phyloP scores from a whole-genome alignment of 352 stramenopile genomes.

The Globisporangium echinulatum region DNA sequence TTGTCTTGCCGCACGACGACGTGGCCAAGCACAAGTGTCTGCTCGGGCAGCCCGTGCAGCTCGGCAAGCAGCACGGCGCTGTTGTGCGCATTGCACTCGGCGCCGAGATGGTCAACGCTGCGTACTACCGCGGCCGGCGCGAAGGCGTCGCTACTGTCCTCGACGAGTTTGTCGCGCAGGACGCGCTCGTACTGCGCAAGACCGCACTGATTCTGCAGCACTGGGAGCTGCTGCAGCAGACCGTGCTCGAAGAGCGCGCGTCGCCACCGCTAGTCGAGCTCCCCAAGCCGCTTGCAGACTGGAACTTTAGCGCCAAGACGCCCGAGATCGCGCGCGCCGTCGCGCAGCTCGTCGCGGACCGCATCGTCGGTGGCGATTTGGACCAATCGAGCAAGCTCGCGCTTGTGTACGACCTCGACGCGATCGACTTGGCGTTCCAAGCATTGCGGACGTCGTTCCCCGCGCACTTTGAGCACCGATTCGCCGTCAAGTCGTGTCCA shows the following conservation, averaged over 20 bases:
- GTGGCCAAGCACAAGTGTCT: slow-evolving; percentile 57
- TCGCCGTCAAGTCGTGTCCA: slow-evolving; percentile 87
- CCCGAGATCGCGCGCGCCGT: slow-evolving; percentile 52
- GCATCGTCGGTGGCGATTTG: slow-evolving; percentile 31
- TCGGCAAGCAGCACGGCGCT: slow-evolving; percentile 49
- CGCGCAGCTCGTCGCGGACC: slow-evolving; percentile 42
- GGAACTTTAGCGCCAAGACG: slow-evolving; percentile 74
- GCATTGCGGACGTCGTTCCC: slow-evolving; percentile 75
- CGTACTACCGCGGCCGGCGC: slow-evolving; percentile 35
- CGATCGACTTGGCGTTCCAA: slow-evolving; percentile 83
- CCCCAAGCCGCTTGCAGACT: slow-evolving; percentile 55
- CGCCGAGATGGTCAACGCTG: slow-evolving; percentile 81
- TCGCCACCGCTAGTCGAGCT: slow-evolving; percentile 26
- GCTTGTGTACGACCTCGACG: slow-evolving; percentile 81
- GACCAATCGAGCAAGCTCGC: slow-evolving; percentile 38
- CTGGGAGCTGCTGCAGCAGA: slow-evolving; percentile 54
- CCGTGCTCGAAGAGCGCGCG: slow-evolving; percentile 54
- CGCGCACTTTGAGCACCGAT: slow-evolving; percentile 82
- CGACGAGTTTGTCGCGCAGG: slow-evolving; percentile 37
- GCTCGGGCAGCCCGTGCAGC: slow-evolving; percentile 75
- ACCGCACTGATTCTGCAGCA: slow-evolving; percentile 63
- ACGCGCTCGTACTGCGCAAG: slow-evolving; percentile 57
- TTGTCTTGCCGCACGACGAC: slow-evolving; percentile 32
- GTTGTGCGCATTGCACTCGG: slow-evolving; percentile 83
- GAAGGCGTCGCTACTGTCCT: slow-evolving; percentile 27